Base-by-base conservation (phyloP, 2,329 filamentous ascomycete species). In the Aspergillus brunneoviolaceus region DNA sequence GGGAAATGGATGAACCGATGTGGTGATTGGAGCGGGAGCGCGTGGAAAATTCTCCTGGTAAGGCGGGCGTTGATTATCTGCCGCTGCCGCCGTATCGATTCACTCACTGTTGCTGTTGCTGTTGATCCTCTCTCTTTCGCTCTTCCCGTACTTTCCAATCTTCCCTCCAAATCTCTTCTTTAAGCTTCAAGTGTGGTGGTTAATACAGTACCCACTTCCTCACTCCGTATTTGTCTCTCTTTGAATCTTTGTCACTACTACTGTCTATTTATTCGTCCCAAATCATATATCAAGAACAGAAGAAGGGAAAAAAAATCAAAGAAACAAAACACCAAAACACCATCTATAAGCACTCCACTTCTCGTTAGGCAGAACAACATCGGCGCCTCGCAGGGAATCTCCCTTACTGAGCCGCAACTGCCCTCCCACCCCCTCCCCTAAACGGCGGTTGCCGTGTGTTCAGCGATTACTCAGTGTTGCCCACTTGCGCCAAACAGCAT, bases 21-120 rank as follows among this genome's bases (percentile, higher is more conserved):
- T 67, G 66, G 63, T 67, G 63, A 67, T 68, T 68, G 63, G 61
- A 58, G 53, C 61, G 54, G 58, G 49, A 67, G 66, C 60, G 61
- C 66, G 66, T 68, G 66, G 66, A 67, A 67, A 67, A 66, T 65
- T 64, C 61, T 63, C 60, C 58, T 57, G 49, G 39, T 16, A 45
- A 16, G 14, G 16, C 16, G 14, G 21, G 25, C 27, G n/a, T 49
- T 58, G 49, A 50, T 59, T 33, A 51, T 51, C 29, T 35, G 33
- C 33, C 14, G 33, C 31, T 33, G 31, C 12, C 12, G 31, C 31
- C 12, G 31, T 35, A 29, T 29, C 27, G 27, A 29, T 29, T 29
- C 7, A 27, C 29, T 48, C 49, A 47, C 23, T 21, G 33, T 57
- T 60, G 29, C 58, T 61, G 55, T 49, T 45, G 21, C 49, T 59